Conservation (phyloP, 768 basidiomycete species). For the Rhodosporidiobolus odoratus region DNA sequence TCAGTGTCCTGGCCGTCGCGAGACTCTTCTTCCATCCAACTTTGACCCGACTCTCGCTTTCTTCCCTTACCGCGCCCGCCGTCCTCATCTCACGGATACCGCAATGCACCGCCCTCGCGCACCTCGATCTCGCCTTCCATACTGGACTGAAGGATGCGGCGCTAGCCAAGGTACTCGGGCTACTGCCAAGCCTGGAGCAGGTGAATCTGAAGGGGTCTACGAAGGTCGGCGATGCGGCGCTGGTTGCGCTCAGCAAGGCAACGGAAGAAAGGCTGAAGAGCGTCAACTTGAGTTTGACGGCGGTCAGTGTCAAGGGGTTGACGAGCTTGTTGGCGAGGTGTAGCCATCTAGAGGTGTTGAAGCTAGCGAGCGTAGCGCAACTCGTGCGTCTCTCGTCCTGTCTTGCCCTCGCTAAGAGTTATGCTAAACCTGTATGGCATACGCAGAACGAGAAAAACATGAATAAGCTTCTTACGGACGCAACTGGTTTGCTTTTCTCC, state of each 20-base stretch:
- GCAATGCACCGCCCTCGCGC: slow-evolving; percentile 27
- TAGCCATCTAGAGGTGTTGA: slow-evolving; percentile 35
- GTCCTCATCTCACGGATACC: slow-evolving; percentile 32
- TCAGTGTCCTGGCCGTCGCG: slow-evolving; percentile 17
- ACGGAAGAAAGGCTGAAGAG: slow-evolving; percentile 11
- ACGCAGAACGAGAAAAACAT: slow-evolving; percentile 32
- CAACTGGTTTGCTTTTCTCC: slow-evolving; percentile 1
- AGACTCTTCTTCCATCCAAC: slow-evolving; percentile 28
- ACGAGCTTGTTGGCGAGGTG: slow-evolving; percentile 29
- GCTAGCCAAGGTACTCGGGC: slow-evolving; percentile 28
- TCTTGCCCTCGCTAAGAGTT: not conserved
- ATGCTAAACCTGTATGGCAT: not conserved
- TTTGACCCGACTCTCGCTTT: slow-evolving; percentile 21
- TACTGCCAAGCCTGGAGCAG: slow-evolving; percentile 28
- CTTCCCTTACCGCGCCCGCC: slow-evolving; percentile 9
- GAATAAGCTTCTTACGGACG: slow-evolving; percentile 15
- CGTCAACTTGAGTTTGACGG: slow-evolving; percentile 37
- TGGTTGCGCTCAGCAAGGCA: slow-evolving; percentile 29
- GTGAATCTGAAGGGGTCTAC: slow-evolving; percentile 37
- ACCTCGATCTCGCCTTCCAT: slow-evolving; percentile 29
- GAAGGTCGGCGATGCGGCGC: slow-evolving; percentile 34
- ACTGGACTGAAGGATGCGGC: slow-evolving; percentile 17
- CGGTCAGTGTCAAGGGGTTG: slow-evolving; percentile 35
- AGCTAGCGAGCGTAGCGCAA: slow-evolving; percentile 32
- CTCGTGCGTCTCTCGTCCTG: slow-evolving; percentile 14